Conservation (phyloP, 1,284 basidiomycete species). For the Rhodotorula sp. region DNA sequence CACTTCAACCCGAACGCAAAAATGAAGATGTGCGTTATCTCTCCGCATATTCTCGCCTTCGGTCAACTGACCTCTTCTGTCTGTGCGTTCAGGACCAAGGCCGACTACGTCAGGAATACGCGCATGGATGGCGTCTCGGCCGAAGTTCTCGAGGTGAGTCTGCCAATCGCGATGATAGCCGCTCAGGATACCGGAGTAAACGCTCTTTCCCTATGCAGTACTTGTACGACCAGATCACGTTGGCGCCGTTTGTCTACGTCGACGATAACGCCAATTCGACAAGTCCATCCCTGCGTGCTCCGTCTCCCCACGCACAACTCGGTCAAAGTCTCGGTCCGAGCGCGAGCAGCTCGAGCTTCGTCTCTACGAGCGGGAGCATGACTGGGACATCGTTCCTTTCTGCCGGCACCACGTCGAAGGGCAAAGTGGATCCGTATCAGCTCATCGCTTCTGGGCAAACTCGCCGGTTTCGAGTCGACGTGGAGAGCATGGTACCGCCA, state of each 20-base stretch:
- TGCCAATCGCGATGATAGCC: too few relatives aligned
- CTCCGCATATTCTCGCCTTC: too few relatives aligned
- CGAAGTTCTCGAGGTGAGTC: conserved; percentile 77
- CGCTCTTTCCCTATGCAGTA: conserved; percentile 59
- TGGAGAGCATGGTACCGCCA: conserved; percentile 62
- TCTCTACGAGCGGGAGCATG: conserved; percentile 42
- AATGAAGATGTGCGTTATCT: conserved; percentile 71
- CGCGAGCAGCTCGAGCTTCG: neutral
- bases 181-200: too few relatives aligned
- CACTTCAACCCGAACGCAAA: conserved; percentile 97
- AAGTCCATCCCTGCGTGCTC: conserved; percentile 1
- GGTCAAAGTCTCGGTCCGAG: conserved; percentile 6
- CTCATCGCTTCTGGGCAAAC: conserved; percentile 77
- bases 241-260: conserved; percentile 92
- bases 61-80: neutral
- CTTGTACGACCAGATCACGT: conserved; percentile 94
- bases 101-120: conserved; percentile 89
- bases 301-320: neutral
- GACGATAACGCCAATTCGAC: conserved; percentile 63
- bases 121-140: conserved; percentile 77
- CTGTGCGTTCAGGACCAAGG: conserved; percentile 58
- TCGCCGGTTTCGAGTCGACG: conserved; percentile 71
- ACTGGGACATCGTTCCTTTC: conserved; percentile 30
- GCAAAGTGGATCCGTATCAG: conserved; percentile 85
- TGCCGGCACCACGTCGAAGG: conserved; percentile 53